Evolutionary conservation across 495 filamentous ascomycete genomes (phyloP), one percentile per base, ranked within the genome.

Genomic region (Penicillium steckii): DNA sequence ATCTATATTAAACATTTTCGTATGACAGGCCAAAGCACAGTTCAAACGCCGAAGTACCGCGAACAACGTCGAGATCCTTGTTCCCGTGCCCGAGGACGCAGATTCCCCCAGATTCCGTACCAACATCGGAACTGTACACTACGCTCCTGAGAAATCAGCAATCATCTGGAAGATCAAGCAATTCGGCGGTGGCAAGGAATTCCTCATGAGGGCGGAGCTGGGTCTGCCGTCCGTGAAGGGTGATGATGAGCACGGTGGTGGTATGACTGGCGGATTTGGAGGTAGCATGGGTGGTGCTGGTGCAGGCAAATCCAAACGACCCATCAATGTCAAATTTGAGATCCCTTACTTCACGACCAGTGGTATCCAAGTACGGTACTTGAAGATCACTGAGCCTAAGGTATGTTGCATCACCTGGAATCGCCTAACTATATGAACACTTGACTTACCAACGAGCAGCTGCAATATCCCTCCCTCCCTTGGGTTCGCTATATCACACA

Each of bases 141-240:
- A 99, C 68, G 93, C 93, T 9, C 95, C 95, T 7, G 95, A 99
- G 69, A 90, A 95, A 63, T 93, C 90, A 35, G 92, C 95, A 26
- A 99, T 99, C 54, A 85, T 99, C 55, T 99, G 95, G 95, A 97
- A 97, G 79, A 99, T 99, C 76, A 99, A 99, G 80, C 95, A 99
- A 62, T 99, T 99, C 66, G 95, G 94, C 6, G 95, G 95, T 45
- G 85, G 86, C 55, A 99, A 99, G 72, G 95, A 99, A 64, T 99
- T 99, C 69, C 82, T 99, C 57, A 99, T 99, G 95, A 87, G 94
- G 40, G 95, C 95, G n/a, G 95, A 99, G 71, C 80, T 99, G 13
- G 92, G 92, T 10, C 74, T 97, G 13, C 94, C 95, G 0, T 94
- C 88, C 32, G 95, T 99, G 27, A 88, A 94, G 58, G 95, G 95